These are phyloP conservation scores for Calocybe indica DNA, from an alignment of 768 basidiomycete species.

Conservation along the genomic window DNA sequence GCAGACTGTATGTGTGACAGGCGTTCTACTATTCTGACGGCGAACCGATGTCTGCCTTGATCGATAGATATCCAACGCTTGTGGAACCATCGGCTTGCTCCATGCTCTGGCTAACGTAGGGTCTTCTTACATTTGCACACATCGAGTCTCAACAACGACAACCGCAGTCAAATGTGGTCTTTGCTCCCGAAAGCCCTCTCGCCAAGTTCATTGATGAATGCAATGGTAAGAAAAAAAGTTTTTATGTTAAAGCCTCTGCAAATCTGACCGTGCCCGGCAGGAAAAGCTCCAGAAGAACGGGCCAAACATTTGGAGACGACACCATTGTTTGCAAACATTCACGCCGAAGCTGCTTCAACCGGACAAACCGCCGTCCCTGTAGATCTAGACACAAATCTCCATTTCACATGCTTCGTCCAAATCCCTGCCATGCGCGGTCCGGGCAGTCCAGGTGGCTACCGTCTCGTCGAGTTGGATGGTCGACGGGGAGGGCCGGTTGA, in stretches of 20 bases:
- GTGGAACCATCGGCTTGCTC: slow-evolving; percentile 83
- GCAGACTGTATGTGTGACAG: slow-evolving; percentile 61
- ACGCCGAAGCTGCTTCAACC: slow-evolving; percentile 57
- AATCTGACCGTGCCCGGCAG: slow-evolving; percentile 24
- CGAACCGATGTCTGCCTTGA: not conserved
- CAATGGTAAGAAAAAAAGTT: slow-evolving; percentile 33
- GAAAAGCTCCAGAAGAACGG: slow-evolving; percentile 65
- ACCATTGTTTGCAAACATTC: slow-evolving; percentile 71
- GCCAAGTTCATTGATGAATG: slow-evolving; percentile 62
- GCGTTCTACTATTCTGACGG: not conserved
- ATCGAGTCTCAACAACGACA: not conserved
- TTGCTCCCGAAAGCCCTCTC: slow-evolving; percentile 53
- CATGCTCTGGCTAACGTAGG: slow-evolving; percentile 80
- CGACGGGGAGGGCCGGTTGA: slow-evolving; percentile 75
- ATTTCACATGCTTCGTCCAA: slow-evolving; percentile 84
- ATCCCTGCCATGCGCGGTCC: slow-evolving; percentile 40
- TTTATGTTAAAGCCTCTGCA: not conserved
- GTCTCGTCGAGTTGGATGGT: slow-evolving; percentile 84
- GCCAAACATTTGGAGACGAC: slow-evolving; percentile 73
- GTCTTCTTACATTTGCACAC: not conserved
- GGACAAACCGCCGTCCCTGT: slow-evolving; percentile 67
- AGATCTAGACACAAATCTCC: slow-evolving; percentile 67
- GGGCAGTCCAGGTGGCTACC: slow-evolving; percentile 20
- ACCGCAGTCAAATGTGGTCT: slow-evolving; percentile 48
- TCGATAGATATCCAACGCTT: slow-evolving; percentile 73